Percentiles rank a stretch among this genome's conserved stretches.
Conservation (phyloP, 1,284 basidiomycete species). For the Ceratobasidium sp. region DNA sequence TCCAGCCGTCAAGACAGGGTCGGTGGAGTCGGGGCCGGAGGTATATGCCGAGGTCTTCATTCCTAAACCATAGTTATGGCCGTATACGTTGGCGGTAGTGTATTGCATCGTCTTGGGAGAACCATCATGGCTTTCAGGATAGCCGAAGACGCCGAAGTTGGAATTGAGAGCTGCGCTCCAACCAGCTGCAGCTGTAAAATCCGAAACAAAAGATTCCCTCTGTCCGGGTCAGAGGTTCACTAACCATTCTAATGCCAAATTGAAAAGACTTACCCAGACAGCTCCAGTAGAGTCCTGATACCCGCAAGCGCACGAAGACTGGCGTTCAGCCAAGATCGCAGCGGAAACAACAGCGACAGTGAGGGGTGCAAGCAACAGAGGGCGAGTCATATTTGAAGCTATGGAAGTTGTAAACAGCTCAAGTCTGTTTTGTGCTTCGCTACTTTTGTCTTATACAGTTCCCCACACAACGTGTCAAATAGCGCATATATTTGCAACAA, state of each 20-base stretch:
- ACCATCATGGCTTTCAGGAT: slow-evolving; percentile 14
- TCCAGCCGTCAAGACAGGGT: slow-evolving; percentile 37
- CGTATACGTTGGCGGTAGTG: slow-evolving; percentile 32
- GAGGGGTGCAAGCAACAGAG: slow-evolving; percentile 5
- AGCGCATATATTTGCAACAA: too few species aligned
- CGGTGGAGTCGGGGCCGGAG: slow-evolving; percentile 35
- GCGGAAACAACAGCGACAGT: neutral
- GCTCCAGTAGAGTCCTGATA: slow-evolving; percentile 40
- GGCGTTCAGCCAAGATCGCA: slow-evolving; percentile 20
- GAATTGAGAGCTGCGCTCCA: slow-evolving; percentile 13
- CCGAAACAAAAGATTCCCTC: slow-evolving; percentile 39
- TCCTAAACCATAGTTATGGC: slow-evolving; percentile 40
- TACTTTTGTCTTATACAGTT: too few species aligned
- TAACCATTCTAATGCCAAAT: neutral
- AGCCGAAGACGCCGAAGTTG: slow-evolving; percentile 5
- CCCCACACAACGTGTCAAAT: too few species aligned
- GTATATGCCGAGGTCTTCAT: slow-evolving; percentile 41
- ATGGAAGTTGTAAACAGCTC: too few species aligned
- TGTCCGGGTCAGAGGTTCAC: neutral
- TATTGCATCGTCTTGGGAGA: slow-evolving; percentile 29
- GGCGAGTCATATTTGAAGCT: neutral
- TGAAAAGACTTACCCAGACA: slow-evolving; percentile 40
- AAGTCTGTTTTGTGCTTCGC: too few species aligned
- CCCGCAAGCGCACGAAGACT: slow-evolving; percentile 41
- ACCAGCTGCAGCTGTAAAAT: slow-evolving; percentile 38